These are phyloP conservation scores for Clitoria ternatea DNA, from an alignment of 306 rosid genomes.

Conservation along the genomic window DNA sequence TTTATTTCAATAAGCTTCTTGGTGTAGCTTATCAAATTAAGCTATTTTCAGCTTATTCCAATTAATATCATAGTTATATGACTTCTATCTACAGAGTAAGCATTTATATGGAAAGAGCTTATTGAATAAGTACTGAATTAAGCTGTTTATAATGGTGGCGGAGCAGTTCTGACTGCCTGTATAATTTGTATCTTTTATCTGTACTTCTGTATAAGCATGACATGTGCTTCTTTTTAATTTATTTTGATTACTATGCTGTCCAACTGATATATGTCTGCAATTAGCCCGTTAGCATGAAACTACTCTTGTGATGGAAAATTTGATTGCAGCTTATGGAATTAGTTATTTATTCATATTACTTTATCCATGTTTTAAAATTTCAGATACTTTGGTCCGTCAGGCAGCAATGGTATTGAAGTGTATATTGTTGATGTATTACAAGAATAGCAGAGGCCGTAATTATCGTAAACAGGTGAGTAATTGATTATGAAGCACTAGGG, in stretches of 20 bases:
- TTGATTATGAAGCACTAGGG: constrained; percentile 12
- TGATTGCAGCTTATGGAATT: neutral
- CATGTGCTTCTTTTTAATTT: neutral
- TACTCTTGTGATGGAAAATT: neutral
- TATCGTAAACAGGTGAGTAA: constrained; percentile 87
- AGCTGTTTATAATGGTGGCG: neutral
- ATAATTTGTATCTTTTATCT: neutral
- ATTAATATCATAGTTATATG: too few species aligned
- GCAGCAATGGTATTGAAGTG: constrained; percentile 89
- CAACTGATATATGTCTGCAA: neutral
- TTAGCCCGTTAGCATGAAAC: neutral
- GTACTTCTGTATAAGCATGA: neutral
- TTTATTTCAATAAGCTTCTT: too few species aligned
- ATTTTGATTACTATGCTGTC: neutral
- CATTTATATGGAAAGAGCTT: too few species aligned
- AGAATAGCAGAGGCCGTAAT: constrained; percentile 86
- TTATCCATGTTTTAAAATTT: constrained; percentile 30
- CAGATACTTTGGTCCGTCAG: constrained; percentile 95
- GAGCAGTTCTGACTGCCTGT: neutral
- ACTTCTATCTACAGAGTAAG: too few species aligned
- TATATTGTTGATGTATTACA: constrained; percentile 73
- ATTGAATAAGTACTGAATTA: too few species aligned
- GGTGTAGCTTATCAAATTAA: too few species aligned
- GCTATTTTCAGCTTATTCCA: too few species aligned
- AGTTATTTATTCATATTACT: neutral